Base-by-base conservation (phyloP, 768 basidiomycete species). In the Baorangia bicolor region DNA sequence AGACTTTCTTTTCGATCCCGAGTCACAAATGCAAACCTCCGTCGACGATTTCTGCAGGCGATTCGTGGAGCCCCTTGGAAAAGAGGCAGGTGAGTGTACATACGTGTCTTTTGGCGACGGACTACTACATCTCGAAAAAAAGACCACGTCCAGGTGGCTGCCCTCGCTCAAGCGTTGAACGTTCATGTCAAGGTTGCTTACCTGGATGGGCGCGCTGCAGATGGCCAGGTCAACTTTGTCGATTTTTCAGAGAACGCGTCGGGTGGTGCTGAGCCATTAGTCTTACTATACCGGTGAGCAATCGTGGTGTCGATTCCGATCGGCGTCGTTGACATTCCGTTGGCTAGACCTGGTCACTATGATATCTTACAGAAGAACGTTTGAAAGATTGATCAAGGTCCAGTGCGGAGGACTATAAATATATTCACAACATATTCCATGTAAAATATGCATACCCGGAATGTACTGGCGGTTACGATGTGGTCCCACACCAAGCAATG, bases 131-230 rank as follows among this genome's bases (percentile, higher is more conserved):
- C 18, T 50, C 34, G 21, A 39, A 31, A 45, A 23, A 48, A 69
- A 84, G 94, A 95, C 61, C 87, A 95, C 60, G 85, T 88, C 12
- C 89, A 92, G 64, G 88, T 95, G 59, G 80, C 81, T 34, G 93
- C 94, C 1, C 76, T 96, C 12, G 80, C 87, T 18, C 76, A 81
- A 33, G 88, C 86, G 0, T 72, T 95, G 28, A 70, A 79, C 21
- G 72, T 90, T 46, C 85, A 87, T 48, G 73, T 94, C 48, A 78
- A 82, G 51, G 79, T 94, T 35, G 90, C 91, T 2, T 94, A 93
- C 69, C 79, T 97, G 27, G 92, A 92, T 70, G 87, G 90, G 2
- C 81, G 77, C 16, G 73, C 76, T 39, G 20, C 56, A 13, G 58
- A 73, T 8, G 83, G 78, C 25, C 69, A 73, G 21, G 87, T 92